phyloP scores from a whole-genome alignment of 768 basidiomycete genomes.

The Hericium alpestre region DNA sequence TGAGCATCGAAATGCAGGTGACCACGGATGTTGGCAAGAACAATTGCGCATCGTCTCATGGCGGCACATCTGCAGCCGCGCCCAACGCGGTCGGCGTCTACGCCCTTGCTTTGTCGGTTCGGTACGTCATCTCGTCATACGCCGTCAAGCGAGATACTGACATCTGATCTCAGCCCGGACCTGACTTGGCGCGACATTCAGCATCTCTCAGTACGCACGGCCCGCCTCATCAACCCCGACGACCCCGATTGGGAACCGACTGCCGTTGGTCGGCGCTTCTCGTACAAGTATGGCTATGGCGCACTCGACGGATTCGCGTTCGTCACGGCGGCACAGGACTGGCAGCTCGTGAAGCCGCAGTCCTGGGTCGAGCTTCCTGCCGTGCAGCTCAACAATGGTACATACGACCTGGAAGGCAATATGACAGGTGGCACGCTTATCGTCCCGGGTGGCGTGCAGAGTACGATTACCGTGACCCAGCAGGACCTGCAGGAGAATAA shows the following conservation, averaged over 20 bases:
- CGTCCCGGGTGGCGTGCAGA: conserved; percentile 48
- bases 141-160: conserved; percentile 3
- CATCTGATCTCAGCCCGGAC: conserved; percentile 53
- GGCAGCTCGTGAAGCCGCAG: conserved; percentile 89
- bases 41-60: conserved; percentile 72
- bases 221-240: conserved; percentile 68
- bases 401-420: conserved; percentile 39
- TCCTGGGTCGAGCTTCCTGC: conserved; percentile 76
- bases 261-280: conserved; percentile 52
- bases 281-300: conserved; percentile 96
- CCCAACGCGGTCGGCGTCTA: conserved; percentile 94
- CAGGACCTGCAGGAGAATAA: conserved; percentile 63
- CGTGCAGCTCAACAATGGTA: conserved; percentile 53
- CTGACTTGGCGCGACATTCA: conserved; percentile 96
- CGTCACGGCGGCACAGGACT: conserved; percentile 69
- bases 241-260: conserved; percentile 94
- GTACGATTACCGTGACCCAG: conserved; percentile 54
- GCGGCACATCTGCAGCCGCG: conserved; percentile 96
- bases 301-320: conserved; percentile 74
- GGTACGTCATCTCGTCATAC: conserved; percentile 36
- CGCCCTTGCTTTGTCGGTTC: conserved; percentile 77
- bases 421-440: conserved; percentile 63
- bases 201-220: conserved; percentile 72
- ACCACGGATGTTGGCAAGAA: conserved; percentile 90
- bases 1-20: conserved; percentile 40